Conservation (phyloP, 257 asterid species). For the Solanum piurae region DNA sequence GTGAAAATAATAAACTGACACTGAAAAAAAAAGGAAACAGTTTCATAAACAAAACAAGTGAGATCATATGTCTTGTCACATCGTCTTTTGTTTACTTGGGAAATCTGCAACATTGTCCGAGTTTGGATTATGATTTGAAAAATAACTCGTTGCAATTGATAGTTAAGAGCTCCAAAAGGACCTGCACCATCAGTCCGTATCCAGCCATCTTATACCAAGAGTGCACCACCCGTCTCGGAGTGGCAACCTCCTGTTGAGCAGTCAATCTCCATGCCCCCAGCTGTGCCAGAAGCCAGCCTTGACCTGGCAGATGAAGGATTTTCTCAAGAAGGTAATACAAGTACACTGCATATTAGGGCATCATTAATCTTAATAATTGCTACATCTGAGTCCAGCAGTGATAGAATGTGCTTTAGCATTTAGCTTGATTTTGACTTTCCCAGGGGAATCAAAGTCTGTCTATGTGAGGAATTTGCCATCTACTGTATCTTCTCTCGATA, state of each 20-base stretch:
- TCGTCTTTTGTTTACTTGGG: neutral
- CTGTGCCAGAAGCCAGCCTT: neutral
- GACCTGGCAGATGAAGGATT: constrained; percentile 38
- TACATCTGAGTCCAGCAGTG: neutral
- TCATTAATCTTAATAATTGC: neutral
- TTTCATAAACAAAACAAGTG: neutral
- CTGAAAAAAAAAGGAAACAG: neutral
- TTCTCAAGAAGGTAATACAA: constrained; percentile 38
- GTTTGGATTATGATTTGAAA: neutral
- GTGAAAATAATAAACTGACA: neutral
- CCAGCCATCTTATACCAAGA: constrained; percentile 41
- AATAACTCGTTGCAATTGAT: neutral
- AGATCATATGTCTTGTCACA: neutral
- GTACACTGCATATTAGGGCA: neutral
- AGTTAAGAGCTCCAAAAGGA: constrained; percentile 39
- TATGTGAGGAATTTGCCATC: constrained; percentile 68
- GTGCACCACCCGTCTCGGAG: constrained; percentile 24
- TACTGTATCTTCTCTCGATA: constrained; percentile 42
- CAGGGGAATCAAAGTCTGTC: constrained; percentile 72
- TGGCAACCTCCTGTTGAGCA: constrained; percentile 40
- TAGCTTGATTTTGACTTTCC: constrained; percentile 4
- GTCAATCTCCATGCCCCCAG: neutral
- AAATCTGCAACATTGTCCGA: neutral
- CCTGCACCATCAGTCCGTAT: constrained; percentile 25
- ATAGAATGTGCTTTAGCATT: neutral